phyloP scores from a whole-genome alignment of 2,329 filamentous ascomycete genomes.

The Arthrinium phaeospermum region DNA sequence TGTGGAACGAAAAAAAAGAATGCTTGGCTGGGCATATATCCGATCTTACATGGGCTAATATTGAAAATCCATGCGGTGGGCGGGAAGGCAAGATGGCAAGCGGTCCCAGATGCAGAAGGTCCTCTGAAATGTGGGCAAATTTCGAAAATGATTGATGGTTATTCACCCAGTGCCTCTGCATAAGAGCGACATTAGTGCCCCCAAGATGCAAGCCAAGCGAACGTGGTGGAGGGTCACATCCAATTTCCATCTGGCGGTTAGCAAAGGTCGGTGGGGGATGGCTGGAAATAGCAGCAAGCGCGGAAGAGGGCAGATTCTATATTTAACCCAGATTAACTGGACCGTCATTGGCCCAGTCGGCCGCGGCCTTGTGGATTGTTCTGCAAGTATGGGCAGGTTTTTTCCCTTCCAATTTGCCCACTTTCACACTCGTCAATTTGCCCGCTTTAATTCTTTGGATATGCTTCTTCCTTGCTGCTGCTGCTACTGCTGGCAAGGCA shows the following conservation, averaged over 20 bases:
- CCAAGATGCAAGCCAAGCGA: background rate
- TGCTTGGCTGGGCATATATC: slow-evolving; percentile 6
- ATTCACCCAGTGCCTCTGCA: background rate
- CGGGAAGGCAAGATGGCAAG: background rate
- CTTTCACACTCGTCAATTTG: background rate
- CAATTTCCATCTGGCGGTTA: slow-evolving; percentile 7
- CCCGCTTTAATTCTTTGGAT: background rate
- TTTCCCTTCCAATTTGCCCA: slow-evolving; percentile 1
- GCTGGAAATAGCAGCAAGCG: slow-evolving; percentile 24
- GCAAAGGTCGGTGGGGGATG: background rate
- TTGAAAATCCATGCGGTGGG: background rate
- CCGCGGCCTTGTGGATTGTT: background rate
- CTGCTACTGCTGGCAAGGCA: background rate
- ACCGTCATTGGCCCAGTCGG: background rate
- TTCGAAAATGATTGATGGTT: background rate
- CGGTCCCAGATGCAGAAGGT: background rate
- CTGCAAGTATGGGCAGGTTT: background rate
- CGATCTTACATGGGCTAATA: slow-evolving; percentile 8
- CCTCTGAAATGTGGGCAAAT: slow-evolving; percentile 11
- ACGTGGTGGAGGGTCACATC: slow-evolving; percentile 2
- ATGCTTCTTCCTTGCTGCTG: background rate
- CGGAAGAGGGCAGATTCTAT: slow-evolving; percentile 14
- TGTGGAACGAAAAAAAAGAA: slow-evolving; percentile 21
- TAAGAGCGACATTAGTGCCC: slow-evolving; percentile 7
- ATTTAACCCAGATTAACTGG: slow-evolving; percentile 17